A percentile compares a stretch with the other conserved stretches of the same genome.
Evolutionary conservation across 2,329 filamentous ascomycete species (phyloP).

Genomic region (Aureobasidium subglaciale): DNA sequence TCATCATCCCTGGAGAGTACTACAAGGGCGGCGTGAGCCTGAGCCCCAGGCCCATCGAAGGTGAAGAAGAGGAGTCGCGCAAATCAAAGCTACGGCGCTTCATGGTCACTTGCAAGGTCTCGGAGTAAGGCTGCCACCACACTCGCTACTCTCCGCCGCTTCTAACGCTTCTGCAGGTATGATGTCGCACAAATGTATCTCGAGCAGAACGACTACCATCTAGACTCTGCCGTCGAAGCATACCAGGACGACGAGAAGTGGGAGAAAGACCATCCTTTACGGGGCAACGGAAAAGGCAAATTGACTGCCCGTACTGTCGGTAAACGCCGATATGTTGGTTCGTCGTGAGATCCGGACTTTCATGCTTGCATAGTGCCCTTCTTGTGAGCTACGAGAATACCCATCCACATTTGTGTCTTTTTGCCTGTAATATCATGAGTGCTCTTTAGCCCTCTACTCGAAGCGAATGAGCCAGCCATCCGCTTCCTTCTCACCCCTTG

Average conservation of each 20-base stretch:
- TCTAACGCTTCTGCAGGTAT: slow-evolving; percentile 43
- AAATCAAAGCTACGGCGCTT: slow-evolving; percentile 66
- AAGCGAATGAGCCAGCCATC: slow-evolving; percentile 40
- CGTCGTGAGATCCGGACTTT: not conserved
- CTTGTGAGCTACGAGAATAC: not conserved
- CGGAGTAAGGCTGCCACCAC: slow-evolving; percentile 48
- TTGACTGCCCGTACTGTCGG: slow-evolving; percentile 27
- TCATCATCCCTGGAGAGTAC: slow-evolving; percentile 64
- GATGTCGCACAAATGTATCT: slow-evolving; percentile 70
- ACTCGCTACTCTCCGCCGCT: not conserved
- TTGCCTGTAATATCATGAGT: not conserved
- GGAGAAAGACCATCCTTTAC: slow-evolving; percentile 61
- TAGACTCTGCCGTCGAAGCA: slow-evolving; percentile 55
- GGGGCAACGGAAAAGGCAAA: slow-evolving; percentile 42
- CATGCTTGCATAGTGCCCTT: not conserved
- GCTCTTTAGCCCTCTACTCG: slow-evolving; percentile 20
- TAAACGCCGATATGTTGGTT: slow-evolving; percentile 31
- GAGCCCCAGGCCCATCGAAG: slow-evolving; percentile 63
- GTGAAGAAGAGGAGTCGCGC: slow-evolving; percentile 64
- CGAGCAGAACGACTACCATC: slow-evolving; percentile 59
- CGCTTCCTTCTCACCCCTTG: slow-evolving; percentile 36
- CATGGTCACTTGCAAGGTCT: slow-evolving; percentile 72
- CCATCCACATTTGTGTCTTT: not conserved
- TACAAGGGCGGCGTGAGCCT: slow-evolving; percentile 62
- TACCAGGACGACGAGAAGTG: slow-evolving; percentile 68